Conservation (phyloP, 2,329 filamentous ascomycete species). For the Byssoonygena ceratinophila region DNA sequence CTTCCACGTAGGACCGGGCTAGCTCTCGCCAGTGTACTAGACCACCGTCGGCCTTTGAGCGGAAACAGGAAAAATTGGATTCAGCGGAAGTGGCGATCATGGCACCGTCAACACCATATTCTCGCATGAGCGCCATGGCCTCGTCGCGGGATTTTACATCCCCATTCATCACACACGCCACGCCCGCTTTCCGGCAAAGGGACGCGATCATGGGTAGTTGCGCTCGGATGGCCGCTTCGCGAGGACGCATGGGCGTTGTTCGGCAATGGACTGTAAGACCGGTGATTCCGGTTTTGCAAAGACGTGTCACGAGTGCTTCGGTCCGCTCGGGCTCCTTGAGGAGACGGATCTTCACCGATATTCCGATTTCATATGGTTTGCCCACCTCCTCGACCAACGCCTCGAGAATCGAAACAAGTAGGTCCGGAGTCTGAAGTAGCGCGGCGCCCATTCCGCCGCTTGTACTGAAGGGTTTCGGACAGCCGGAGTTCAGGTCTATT, state of each 20-base stretch:
- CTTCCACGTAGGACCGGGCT: slow-evolving; percentile 62
- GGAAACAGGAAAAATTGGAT: slow-evolving; percentile 81
- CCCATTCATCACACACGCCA: slow-evolving; percentile 92
- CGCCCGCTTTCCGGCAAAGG: slow-evolving; percentile 71
- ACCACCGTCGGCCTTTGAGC: slow-evolving; percentile 57
- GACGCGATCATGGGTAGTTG: slow-evolving; percentile 75
- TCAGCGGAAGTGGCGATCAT: slow-evolving; percentile 97
- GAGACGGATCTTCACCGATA: slow-evolving; percentile 93
- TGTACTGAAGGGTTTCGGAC: slow-evolving; percentile 93
- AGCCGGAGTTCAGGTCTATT: slow-evolving; percentile 97
- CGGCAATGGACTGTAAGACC: slow-evolving; percentile 91
- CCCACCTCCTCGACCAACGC: slow-evolving; percentile 70
- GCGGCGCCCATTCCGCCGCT: slow-evolving; percentile 92
- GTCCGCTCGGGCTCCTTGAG: slow-evolving; percentile 68
- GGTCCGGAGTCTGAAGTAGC: slow-evolving; percentile 72
- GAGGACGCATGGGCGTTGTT: slow-evolving; percentile 87
- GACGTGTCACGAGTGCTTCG: slow-evolving; percentile 60
- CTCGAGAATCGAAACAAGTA: slow-evolving; percentile 69
- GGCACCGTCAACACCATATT: slow-evolving; percentile 81
- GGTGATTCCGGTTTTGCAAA: slow-evolving; percentile 81
- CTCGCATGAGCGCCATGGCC: slow-evolving; percentile 57
- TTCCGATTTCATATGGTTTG: slow-evolving; percentile 71
- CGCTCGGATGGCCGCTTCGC: slow-evolving; percentile 74
- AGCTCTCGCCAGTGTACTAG: slow-evolving; percentile 65
- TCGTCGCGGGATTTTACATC: slow-evolving; percentile 70